phyloP scores from a whole-genome alignment of 2,329 filamentous ascomycete species.

The Penicillium sp. region DNA sequence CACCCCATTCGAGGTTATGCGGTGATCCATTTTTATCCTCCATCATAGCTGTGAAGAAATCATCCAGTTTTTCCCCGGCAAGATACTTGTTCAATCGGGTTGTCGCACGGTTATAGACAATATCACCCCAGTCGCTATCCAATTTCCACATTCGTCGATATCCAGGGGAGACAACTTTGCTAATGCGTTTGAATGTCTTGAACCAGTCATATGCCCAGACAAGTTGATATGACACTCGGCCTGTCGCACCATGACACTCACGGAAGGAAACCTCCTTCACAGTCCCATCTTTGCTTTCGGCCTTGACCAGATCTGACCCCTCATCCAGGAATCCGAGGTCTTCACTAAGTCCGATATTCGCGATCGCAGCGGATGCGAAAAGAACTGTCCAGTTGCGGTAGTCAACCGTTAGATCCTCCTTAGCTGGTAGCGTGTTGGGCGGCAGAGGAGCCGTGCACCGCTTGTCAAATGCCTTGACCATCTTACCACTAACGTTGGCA shows the following conservation, averaged over 20 bases:
- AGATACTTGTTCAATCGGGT: constrained; percentile 25
- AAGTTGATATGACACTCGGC: constrained; percentile 17
- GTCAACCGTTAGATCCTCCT: constrained; percentile 37
- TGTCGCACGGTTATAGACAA: constrained; percentile 24
- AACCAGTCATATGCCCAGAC: constrained; percentile 32
- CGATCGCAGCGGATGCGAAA: constrained; percentile 45
- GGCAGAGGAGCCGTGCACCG: constrained; percentile 32
- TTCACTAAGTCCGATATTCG: constrained; percentile 44
- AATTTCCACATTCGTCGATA: constrained; percentile 25
- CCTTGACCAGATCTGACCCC: constrained; percentile 35
- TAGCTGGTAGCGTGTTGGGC: not conserved
- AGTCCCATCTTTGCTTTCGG: constrained; percentile 27
- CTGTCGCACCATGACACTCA: constrained; percentile 20
- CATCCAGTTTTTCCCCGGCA: constrained; percentile 57
- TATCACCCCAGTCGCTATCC: constrained; percentile 25
- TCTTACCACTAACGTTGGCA: constrained; percentile 37
- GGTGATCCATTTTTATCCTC: constrained; percentile 47
- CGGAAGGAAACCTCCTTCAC: constrained; percentile 23
- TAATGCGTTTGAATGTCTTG: constrained; percentile 15
- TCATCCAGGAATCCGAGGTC: constrained; percentile 41
- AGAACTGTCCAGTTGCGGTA: constrained; percentile 43
- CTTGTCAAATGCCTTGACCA: constrained; percentile 41
- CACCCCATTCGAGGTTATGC: constrained; percentile 57
- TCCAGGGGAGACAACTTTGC: constrained; percentile 21
- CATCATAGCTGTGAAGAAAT: constrained; percentile 61